These are phyloP conservation scores for Glutinoglossum americanum DNA, from an alignment of 495 filamentous ascomycete genomes.

Conservation along the genomic window DNA sequence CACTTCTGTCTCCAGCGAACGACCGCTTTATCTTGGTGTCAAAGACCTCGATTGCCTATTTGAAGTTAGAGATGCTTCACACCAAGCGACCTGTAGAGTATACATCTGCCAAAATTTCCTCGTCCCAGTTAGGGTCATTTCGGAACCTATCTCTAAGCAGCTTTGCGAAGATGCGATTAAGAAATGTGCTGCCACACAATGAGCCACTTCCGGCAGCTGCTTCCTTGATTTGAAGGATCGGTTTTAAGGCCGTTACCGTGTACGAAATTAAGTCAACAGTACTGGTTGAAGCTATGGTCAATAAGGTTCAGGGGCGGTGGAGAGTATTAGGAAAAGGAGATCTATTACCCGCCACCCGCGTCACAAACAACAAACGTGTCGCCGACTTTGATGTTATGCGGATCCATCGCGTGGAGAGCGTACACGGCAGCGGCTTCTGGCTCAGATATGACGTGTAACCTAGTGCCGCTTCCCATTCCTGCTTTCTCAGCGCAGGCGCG, in stretches of 20 bases:
- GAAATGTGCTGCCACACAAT: constrained; percentile 45
- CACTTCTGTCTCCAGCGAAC: neutral
- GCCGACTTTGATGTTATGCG: neutral
- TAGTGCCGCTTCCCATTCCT: neutral
- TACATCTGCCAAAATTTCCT: constrained; percentile 33
- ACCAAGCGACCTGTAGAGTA: neutral
- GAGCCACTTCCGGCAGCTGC: constrained; percentile 42
- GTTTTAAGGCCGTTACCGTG: neutral
- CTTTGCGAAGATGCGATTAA: constrained; percentile 49
- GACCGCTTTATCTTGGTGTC: neutral
- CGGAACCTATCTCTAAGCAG: constrained; percentile 38
- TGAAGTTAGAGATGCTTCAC: constrained; percentile 9
- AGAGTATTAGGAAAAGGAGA: neutral
- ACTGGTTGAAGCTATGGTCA: neutral
- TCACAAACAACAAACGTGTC: neutral
- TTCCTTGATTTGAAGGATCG: constrained; percentile 33
- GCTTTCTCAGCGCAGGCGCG: constrained; percentile 27
- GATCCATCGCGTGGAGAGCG: neutral
- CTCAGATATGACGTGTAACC: neutral
- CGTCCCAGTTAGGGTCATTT: constrained; percentile 32
- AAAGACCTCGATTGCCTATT: constrained; percentile 5
- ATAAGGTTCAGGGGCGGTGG: neutral
- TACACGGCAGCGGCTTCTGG: neutral
- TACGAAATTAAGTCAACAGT: neutral
- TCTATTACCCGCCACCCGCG: neutral